Conservation (phyloP, 129 eudicot species). For the Chrysanthemum seticuspe region DNA sequence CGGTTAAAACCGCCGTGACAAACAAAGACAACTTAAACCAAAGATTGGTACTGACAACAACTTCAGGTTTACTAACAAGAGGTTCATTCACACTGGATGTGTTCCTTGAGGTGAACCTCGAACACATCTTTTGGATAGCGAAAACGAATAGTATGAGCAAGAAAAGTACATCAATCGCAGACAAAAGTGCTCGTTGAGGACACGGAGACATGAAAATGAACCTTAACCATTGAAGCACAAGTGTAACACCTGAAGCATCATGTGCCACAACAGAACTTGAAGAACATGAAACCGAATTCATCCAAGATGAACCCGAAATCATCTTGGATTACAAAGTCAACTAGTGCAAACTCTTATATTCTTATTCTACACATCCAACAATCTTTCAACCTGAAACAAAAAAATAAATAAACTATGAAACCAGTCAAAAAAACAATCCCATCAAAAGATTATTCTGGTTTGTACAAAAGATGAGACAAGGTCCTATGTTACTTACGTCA, state of each 20-base stretch:
- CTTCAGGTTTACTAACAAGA: conserved; percentile 27
- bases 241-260: conserved; percentile 31
- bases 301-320: conserved; percentile 51
- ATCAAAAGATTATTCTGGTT: too few relatives aligned
- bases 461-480: too few relatives aligned
- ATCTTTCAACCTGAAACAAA: conserved; percentile 8
- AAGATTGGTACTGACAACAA: conserved; percentile 23
- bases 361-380: conserved; percentile 3
- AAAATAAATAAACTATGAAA: neutral
- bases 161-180: conserved; percentile 61
- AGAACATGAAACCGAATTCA: conserved; percentile 62
- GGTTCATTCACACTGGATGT: conserved; percentile 32
- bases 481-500: too few relatives aligned
- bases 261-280: conserved; percentile 39
- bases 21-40: conserved; percentile 53
- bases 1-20: conserved; percentile 35
- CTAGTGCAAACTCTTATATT: neutral
- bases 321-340: conserved; percentile 6
- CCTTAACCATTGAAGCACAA: conserved; percentile 50
- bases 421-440: neutral
- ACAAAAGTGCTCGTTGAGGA: conserved; percentile 59
- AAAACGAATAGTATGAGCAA: conserved; percentile 42
- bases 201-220: conserved; percentile 78
- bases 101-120: conserved; percentile 28
- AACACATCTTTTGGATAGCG: conserved; percentile 43